Percentiles rank a stretch among this genome's conserved stretches.
Conservation (phyloP, 2,329 filamentous ascomycete species). For the Beauveria bassiana region DNA sequence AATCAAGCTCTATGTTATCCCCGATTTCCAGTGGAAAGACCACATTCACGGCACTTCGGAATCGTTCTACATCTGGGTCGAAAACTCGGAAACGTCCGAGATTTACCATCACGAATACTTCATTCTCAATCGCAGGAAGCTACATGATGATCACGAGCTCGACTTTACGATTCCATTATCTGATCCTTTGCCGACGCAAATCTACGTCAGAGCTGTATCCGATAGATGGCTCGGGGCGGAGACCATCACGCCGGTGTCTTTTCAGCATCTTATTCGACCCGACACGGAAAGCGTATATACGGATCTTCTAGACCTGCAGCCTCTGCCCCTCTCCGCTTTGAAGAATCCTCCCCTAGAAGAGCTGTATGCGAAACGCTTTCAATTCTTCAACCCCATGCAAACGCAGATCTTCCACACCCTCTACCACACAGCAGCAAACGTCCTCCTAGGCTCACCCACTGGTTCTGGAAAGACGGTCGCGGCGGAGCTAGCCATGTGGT, state of each 20-base stretch:
- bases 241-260: conserved; percentile 89
- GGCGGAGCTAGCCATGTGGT: conserved; percentile 97
- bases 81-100: conserved; percentile 94
- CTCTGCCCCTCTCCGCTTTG: conserved; percentile 75
- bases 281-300: conserved; percentile 98
- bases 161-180: conserved; percentile 95
- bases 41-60: conserved; percentile 88
- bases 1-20: conserved; percentile 78
- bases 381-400: conserved; percentile 99
- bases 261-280: conserved; percentile 93
- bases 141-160: conserved; percentile 93
- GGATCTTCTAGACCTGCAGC: conserved; percentile 84
- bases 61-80: conserved; percentile 98
- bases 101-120: conserved; percentile 98
- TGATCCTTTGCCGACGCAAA: conserved; percentile 88
- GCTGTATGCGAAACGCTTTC: conserved; percentile 80
- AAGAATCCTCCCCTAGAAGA: conserved; percentile 84
- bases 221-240: conserved; percentile 96
- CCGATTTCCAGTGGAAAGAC: conserved; percentile 93
- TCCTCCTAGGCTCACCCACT: conserved; percentile 89
- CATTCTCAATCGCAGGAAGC: conserved; percentile 80
- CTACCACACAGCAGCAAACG: conserved; percentile 86
- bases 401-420: conserved; percentile 97
- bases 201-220: conserved; percentile 89
- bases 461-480: conserved; percentile 97